Evolutionary conservation across 768 basidiomycete species (phyloP).

Genomic region (Pleurotus sapidus): DNA sequence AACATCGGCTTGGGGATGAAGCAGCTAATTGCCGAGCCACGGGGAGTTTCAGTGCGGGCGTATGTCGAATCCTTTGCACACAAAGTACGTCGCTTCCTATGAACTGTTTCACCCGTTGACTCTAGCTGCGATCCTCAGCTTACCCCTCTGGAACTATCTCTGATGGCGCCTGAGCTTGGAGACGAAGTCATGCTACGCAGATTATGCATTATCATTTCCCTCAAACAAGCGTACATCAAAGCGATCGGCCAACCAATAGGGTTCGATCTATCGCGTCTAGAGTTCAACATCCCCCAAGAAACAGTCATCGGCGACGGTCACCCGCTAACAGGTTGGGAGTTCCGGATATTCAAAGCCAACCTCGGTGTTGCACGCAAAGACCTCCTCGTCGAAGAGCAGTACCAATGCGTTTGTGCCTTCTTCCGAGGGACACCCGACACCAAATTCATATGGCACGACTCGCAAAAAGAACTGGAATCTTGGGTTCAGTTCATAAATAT

Average conservation of each 20-base stretch:
- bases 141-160: slow-evolving; percentile 45
- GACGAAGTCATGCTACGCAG: slow-evolving; percentile 72
- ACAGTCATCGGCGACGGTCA: slow-evolving; percentile 66
- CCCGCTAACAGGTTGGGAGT: slow-evolving; percentile 80
- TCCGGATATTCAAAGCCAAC: slow-evolving; percentile 73
- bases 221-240: slow-evolving; percentile 81
- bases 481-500: slow-evolving; percentile 87
- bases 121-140: slow-evolving; percentile 15
- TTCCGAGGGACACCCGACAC: slow-evolving; percentile 65
- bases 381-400: slow-evolving; percentile 58
- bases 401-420: slow-evolving; percentile 77
- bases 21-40: slow-evolving; percentile 59
- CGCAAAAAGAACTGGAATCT: slow-evolving; percentile 61
- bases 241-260: slow-evolving; percentile 80
- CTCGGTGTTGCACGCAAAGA: slow-evolving; percentile 64
- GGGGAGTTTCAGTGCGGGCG: slow-evolving; percentile 51
- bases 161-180: slow-evolving; percentile 45
- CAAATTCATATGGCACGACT: slow-evolving; percentile 72
- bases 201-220: slow-evolving; percentile 71
- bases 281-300: slow-evolving; percentile 69
- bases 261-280: slow-evolving; percentile 79
- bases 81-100: slow-evolving; percentile 49
- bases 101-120: neutral
- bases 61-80: slow-evolving; percentile 74
- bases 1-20: slow-evolving; percentile 84